phyloP scores from a whole-genome alignment of 2,329 filamentous ascomycete species.

The Colletotrichum costaricense region DNA sequence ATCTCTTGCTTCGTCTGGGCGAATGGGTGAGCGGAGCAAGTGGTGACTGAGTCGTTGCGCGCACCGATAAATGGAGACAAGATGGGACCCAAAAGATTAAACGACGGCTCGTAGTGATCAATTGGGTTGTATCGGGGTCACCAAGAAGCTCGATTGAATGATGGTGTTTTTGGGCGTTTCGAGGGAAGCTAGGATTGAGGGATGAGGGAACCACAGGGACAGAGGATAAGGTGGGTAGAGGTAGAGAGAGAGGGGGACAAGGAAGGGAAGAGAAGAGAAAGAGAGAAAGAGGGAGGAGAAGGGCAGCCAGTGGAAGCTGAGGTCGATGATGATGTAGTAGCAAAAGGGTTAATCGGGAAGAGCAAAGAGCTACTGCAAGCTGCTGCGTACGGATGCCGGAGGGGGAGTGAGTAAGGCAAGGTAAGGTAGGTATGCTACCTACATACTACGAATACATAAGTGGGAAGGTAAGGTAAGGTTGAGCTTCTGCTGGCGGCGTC shows the following conservation, averaged over 20 bases:
- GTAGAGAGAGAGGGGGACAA: neutral
- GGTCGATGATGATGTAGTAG: slow-evolving; percentile 33
- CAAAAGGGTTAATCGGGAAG: neutral
- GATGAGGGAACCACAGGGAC: neutral
- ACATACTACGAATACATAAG: neutral
- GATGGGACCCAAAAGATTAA: slow-evolving; percentile 33
- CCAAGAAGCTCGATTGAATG: neutral
- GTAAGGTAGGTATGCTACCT: neutral
- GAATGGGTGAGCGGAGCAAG: slow-evolving; percentile 17
- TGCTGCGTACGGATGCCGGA: slow-evolving; percentile 1
- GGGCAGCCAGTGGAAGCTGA: slow-evolving; percentile 12
- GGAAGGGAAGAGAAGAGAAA: neutral
- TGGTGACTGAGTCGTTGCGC: slow-evolving; percentile 33
- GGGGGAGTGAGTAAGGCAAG: neutral
- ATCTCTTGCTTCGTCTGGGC: slow-evolving; percentile 18
- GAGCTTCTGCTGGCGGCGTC: slow-evolving; percentile 26
- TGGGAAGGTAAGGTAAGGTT: neutral
- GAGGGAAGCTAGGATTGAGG: neutral
- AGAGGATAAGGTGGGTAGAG: neutral
- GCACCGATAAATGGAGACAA: slow-evolving; percentile 29
- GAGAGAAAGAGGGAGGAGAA: slow-evolving; percentile 8
- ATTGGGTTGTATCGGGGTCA: slow-evolving; percentile 32
- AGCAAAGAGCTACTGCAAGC: neutral
- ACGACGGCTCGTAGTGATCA: slow-evolving; percentile 21
- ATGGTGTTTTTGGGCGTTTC: neutral